Conservation (phyloP, 1,284 basidiomycete genomes). For the Cystobasidium slooffiae region DNA sequence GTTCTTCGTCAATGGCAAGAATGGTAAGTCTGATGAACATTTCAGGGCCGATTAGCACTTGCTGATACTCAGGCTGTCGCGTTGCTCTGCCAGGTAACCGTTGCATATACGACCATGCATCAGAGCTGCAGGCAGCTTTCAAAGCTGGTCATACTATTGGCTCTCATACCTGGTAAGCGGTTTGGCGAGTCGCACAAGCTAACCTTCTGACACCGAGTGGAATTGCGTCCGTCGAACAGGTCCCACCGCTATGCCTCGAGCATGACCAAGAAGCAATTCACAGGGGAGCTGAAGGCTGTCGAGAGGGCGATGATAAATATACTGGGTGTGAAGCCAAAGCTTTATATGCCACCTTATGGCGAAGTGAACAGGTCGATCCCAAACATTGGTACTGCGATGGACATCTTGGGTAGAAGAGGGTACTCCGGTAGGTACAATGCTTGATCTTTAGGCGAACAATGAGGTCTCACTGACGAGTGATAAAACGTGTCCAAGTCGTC, state of each 20-base stretch:
- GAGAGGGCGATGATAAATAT: slow-evolving; percentile 53
- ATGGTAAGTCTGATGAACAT: not conserved
- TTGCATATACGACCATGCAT: slow-evolving; percentile 53
- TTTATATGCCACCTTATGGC: slow-evolving; percentile 52
- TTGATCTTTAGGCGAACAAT: too few species aligned
- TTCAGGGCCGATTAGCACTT: not conserved
- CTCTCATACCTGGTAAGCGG: slow-evolving; percentile 51
- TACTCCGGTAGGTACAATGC: slow-evolving; percentile 49
- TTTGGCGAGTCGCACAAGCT: too few species aligned
- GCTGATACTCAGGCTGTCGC: too few species aligned
- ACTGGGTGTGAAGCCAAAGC: slow-evolving; percentile 52
- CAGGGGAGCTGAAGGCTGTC: too few species aligned
- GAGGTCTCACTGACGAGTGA: slow-evolving; percentile 49
- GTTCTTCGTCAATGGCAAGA: slow-evolving; percentile 47
- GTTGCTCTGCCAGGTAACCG: not conserved
- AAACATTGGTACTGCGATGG: slow-evolving; percentile 33
- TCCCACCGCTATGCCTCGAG: not conserved
- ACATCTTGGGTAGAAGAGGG: slow-evolving; percentile 48
- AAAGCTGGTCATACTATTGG: slow-evolving; percentile 54
- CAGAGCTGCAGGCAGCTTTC: slow-evolving; percentile 48
- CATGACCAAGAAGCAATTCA: too few species aligned
- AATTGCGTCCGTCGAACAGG: slow-evolving; percentile 2
- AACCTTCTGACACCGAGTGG: slow-evolving; percentile 48
- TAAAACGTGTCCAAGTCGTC: not conserved
- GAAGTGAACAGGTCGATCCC: slow-evolving; percentile 42